Base-by-base conservation (phyloP, 225 moss, liverwort and hornwort genomes). In the Lunularia cruciata region DNA sequence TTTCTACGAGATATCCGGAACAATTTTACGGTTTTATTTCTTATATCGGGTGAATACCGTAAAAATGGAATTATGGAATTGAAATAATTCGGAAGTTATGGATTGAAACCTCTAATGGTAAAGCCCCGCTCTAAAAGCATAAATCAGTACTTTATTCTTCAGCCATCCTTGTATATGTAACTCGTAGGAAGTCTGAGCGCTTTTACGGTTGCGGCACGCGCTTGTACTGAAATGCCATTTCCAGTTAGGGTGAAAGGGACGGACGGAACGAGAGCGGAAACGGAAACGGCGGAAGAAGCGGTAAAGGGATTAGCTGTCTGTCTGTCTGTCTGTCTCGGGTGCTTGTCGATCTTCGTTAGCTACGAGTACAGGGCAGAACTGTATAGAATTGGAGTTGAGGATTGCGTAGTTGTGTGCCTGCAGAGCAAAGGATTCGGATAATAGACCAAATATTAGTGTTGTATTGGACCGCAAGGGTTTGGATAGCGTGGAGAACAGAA, bases 341-440 rank as follows among this genome's bases (percentile, higher is more conserved):
- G 61, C 3, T 16, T 43, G 43, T 39, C 61, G 25, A 61, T 1
- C 26, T 27, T 54, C 27, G 9, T 27, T 28, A 8, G 23, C 23
- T 5, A 43, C 12, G 26, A 54, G 54, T 8, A 22, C 56, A 57
- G 52, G 36, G 32, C 19, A 13, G 25, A 40, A 61, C n/a, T n/a
- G n/a, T n/a, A n/a, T n/a, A n/a, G 39, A 61, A 37, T 61, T 40
- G 7, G 61, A 40, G 11, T 35, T 20, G 25, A 22, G 51, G 61
- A 40, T 40, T 61, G 39, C 39, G 39, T 10, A 40, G n/a, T n/a
- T n/a, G n/a, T n/a, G n/a, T n/a, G n/a, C n/a, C n/a, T 20, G 39
- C 61, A 35, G 47, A 65, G 65, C 47, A 22, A 64, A 20, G 65
- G 33, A 46, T 33, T 65, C 11, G 65, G 47, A 64, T 60, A 36